Evolutionary conservation across 176 grass and related monocot species (phyloP), one percentile per base, ranked within the genome.

Genomic region (Leersia perrieri): DNA sequence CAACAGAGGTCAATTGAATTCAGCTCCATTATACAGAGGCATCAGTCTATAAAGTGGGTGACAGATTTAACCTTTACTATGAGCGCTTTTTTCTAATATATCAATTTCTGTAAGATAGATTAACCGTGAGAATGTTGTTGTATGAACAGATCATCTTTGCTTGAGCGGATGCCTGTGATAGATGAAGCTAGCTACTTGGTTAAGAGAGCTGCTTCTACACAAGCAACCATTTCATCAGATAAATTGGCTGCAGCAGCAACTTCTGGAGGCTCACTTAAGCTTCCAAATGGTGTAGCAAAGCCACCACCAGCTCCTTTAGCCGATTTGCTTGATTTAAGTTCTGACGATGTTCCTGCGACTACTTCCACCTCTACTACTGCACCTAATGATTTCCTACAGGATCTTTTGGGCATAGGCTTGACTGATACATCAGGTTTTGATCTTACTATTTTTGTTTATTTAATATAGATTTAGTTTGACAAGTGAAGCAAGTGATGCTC

Each of bases 1-100:
- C 97, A 99, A 68, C 97, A 99, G 87, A 93, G 97, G 90, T 91
- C 97, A 86, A 96, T 96, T 3, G 97, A 99, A 86, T 99, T 99
- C 75, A 88, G 84, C 67, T 99, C 97, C 72, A 99, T 99, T 75
- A 96, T 99, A 84, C 97, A 96, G 80, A 93, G 91, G 84, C 97
- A 99, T 78, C 68, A 89, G 22, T 85, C 87, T 78, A 95, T 99
- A 74, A 99, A 86, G 97, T 99, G 44, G 85, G 88, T 89, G 68
- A 74, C 67, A 66, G 31, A 33, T 72, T 39, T 72, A 33, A 15
- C 13, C 15, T 33, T 70, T 41, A 27, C 60, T 72, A 2, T 63
- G 47, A 33, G 66, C 14, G 49, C 11, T 70, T 74, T 74, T 62
- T 33, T 79, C 64, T 66, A 65, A 72, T 73, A 55, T 69, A 49